A percentile compares a stretch with the other conserved stretches of the same genome.
Evolutionary conservation across 1,139 yeast genomes (phyloP).

Genomic region (Trichomonascaceae sp.): DNA sequence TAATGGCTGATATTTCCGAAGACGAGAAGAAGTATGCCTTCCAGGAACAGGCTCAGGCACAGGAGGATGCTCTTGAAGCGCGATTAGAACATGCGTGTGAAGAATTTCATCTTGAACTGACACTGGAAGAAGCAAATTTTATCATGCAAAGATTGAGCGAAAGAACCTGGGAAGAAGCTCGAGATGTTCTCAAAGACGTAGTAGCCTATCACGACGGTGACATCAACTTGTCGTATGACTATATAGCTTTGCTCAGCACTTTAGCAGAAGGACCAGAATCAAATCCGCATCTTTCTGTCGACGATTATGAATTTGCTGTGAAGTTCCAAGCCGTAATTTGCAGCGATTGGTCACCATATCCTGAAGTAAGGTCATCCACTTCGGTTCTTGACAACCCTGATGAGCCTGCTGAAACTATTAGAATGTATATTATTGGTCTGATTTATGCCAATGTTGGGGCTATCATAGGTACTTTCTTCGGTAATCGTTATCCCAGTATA

Average conservation of each 20-base stretch:
- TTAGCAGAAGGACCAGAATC: slow-evolving; percentile 23
- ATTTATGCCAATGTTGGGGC: slow-evolving; percentile 36
- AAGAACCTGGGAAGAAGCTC: slow-evolving; percentile 31
- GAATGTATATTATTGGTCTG: slow-evolving; percentile 41
- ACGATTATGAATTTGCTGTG: slow-evolving; percentile 32
- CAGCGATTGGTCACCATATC: slow-evolving; percentile 45
- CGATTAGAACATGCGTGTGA: slow-evolving; percentile 6
- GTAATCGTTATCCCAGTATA: slow-evolving; percentile 47
- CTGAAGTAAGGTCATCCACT: slow-evolving; percentile 44
- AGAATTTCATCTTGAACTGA: slow-evolving; percentile 9
- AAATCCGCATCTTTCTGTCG: slow-evolving; percentile 13
- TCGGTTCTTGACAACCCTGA: slow-evolving; percentile 41
- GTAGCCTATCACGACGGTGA: slow-evolving; percentile 42
- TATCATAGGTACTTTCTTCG: slow-evolving; percentile 48
- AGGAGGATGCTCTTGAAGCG: slow-evolving; percentile 1
- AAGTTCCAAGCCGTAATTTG: slow-evolving; percentile 38
- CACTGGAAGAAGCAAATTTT: slow-evolving; percentile 21
- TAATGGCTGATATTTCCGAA: not conserved
- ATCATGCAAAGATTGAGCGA: slow-evolving; percentile 38
- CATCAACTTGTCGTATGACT: slow-evolving; percentile 36
- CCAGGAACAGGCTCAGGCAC: not conserved
- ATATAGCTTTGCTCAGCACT: slow-evolving; percentile 21
- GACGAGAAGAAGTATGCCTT: not conserved
- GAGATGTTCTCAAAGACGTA: slow-evolving; percentile 39
- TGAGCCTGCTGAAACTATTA: slow-evolving; percentile 39